These are phyloP conservation scores for Globisporangium solare DNA, from an alignment of 352 stramenopile genomes.

Conservation along the genomic window DNA sequence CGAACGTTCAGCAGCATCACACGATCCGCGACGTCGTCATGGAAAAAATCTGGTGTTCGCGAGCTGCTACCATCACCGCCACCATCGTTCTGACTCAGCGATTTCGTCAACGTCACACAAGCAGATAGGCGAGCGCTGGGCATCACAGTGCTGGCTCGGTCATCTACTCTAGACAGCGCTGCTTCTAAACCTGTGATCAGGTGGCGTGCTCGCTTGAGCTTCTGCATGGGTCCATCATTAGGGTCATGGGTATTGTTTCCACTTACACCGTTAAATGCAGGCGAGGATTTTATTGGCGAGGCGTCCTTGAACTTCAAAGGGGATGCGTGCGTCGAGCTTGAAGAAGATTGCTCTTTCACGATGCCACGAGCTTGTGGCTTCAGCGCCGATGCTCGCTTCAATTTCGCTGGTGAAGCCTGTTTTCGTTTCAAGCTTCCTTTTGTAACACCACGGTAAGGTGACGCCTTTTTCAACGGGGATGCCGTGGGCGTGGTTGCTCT, in stretches of 20 bases:
- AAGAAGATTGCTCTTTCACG: background rate
- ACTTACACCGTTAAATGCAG: too few species aligned
- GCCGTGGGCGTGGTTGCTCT: too few species aligned
- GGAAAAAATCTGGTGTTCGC: too few species aligned
- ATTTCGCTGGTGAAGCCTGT: background rate
- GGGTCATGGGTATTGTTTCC: too few species aligned
- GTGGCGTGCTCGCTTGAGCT: constrained; percentile 1
- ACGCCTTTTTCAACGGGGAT: too few species aligned
- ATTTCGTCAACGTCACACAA: background rate
- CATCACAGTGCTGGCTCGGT: background rate
- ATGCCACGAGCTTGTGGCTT: background rate
- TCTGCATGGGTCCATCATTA: background rate
- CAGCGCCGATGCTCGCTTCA: background rate
- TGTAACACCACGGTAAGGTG: background rate
- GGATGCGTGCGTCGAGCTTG: background rate
- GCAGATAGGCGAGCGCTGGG: background rate
- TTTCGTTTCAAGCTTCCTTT: constrained; percentile 2
- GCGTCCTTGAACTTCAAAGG: background rate
- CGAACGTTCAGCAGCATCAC: background rate
- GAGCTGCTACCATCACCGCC: too few species aligned
- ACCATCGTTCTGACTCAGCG: background rate
- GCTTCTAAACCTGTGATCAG: constrained; percentile 10
- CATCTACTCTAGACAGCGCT: constrained; percentile 4
- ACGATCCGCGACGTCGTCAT: background rate
- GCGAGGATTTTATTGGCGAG: too few species aligned